Percentiles rank a stretch among this genome's conserved stretches.
Evolutionary conservation across 2,329 filamentous ascomycete genomes (phyloP).

Genomic region (Aspergillus oerlinghausenensis): DNA sequence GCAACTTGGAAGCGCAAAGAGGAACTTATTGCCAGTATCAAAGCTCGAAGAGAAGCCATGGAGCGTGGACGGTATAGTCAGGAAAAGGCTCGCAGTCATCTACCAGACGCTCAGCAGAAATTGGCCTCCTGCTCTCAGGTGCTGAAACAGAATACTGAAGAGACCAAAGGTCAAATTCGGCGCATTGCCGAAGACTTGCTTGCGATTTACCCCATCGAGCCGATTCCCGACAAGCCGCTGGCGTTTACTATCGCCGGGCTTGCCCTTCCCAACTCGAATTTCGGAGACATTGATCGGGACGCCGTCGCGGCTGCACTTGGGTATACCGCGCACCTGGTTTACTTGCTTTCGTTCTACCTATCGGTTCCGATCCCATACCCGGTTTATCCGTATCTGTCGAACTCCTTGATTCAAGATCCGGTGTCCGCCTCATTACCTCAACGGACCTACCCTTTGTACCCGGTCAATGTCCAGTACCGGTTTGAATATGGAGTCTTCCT

Average conservation of each 20-base stretch:
- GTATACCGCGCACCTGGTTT: constrained; percentile 69
- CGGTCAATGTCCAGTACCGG: constrained; percentile 71
- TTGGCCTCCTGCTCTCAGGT: constrained; percentile 54
- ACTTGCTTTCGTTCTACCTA: constrained; percentile 78
- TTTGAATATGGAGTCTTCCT: constrained; percentile 96
- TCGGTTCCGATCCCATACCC: constrained; percentile 75
- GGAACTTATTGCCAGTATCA: constrained; percentile 64
- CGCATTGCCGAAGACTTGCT: constrained; percentile 81
- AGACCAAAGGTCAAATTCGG: constrained; percentile 78
- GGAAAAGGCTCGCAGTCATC: constrained; percentile 54
- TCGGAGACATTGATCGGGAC: constrained; percentile 64
- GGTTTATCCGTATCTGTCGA: constrained; percentile 66
- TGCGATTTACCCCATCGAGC: constrained; percentile 74
- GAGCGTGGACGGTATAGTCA: constrained; percentile 57
- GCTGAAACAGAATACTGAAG: constrained; percentile 53
- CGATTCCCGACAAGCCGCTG: constrained; percentile 60
- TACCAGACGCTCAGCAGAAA: constrained; percentile 57
- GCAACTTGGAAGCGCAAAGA: constrained; percentile 59
- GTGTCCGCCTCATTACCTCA: constrained; percentile 55
- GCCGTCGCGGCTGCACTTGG: constrained; percentile 76
- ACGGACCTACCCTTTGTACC: constrained; percentile 75
- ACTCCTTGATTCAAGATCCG: constrained; percentile 70
- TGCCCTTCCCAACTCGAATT: constrained; percentile 73
- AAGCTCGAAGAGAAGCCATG: constrained; percentile 64
- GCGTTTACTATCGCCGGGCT: constrained; percentile 79